Evolutionary conservation across 495 filamentous ascomycete species (phyloP).

Genomic region (Aspergillus leporis): DNA sequence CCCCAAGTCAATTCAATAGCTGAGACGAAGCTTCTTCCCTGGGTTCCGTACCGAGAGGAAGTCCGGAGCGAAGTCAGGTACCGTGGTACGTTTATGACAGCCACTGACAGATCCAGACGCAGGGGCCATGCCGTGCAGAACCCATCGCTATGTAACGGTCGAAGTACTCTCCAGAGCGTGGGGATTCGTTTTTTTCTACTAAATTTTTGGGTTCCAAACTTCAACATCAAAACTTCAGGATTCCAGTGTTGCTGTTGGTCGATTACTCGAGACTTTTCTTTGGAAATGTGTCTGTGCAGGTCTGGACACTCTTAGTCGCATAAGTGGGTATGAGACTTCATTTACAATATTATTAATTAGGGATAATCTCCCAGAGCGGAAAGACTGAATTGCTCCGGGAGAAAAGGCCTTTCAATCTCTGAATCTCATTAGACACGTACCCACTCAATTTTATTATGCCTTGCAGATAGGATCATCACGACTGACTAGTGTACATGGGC

Average conservation of each 20-base stretch:
- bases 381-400: constrained; percentile 5
- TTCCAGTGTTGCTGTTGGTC: neutral
- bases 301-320: constrained; percentile 5
- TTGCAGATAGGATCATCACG: constrained; percentile 5
- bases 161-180: neutral
- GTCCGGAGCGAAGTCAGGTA: neutral
- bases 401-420: neutral
- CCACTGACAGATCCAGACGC: constrained; percentile 15
- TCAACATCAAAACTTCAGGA: constrained; percentile 1
- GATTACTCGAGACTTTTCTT: neutral
- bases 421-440: neutral
- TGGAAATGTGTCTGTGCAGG: constrained; percentile 6
- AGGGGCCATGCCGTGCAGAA: constrained; percentile 16
- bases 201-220: neutral
- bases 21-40: neutral
- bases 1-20: neutral
- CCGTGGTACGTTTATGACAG: constrained; percentile 12
- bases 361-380: neutral
- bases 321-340: neutral
- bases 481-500: neutral
- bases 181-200: constrained; percentile 6
- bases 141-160: constrained; percentile 14
- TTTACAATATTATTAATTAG: constrained; percentile 2
- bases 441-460: constrained; percentile 2
- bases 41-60: neutral